Evolutionary conservation across 2,329 filamentous ascomycete genomes (phyloP), one percentile per base, ranked within the genome.

Genomic region (Cladosporium austrohemisphaericum): DNA sequence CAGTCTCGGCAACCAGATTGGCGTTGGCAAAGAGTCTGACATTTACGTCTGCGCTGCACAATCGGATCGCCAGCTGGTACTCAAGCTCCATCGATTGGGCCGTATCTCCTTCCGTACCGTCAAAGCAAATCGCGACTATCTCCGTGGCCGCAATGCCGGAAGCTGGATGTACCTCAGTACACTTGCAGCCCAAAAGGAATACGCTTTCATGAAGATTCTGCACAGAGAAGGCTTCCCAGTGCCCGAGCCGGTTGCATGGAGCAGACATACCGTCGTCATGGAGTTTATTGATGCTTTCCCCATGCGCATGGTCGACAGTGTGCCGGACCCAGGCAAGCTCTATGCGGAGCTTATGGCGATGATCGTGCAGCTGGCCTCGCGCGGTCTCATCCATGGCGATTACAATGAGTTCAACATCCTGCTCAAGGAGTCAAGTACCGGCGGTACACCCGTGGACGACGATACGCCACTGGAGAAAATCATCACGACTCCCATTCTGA

Each of bases 341-440:
- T 98, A 98, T 65, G 84, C 84, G n/a, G 89, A 97, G 53, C 75
- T 98, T 26, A 94, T 98, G 63, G 78, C 82, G 33, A 80, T 96
- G 59, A 89, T 98, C 49, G 74, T 98, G 35, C 80, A 84, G 22
- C 76, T 98, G 32, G 92, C 93, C 5, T 82, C 82, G 54, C 83
- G 91, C 58, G 93, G 93, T 5, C 74, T 98, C 40, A 98, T 98
- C 54, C 93, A 98, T 65, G 93, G 93, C 54, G 93, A 98, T 67
- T 98, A 94, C 74, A 98, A 98, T 73, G 94, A 98, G 69, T 98
- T 98, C 77, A 98, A 98, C 68, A 92, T 98, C 56, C 75, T 98
- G 26, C 84, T 98, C 66, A 89, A 93, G 65, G 92, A 97, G 67
- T 43, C 32, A 9, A 48, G 48, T n/a, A 49, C 23, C 13, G 32